Percentiles rank a stretch among this genome's conserved stretches.
Conservation (phyloP, 768 basidiomycete species). For the Ramaria rubella region DNA sequence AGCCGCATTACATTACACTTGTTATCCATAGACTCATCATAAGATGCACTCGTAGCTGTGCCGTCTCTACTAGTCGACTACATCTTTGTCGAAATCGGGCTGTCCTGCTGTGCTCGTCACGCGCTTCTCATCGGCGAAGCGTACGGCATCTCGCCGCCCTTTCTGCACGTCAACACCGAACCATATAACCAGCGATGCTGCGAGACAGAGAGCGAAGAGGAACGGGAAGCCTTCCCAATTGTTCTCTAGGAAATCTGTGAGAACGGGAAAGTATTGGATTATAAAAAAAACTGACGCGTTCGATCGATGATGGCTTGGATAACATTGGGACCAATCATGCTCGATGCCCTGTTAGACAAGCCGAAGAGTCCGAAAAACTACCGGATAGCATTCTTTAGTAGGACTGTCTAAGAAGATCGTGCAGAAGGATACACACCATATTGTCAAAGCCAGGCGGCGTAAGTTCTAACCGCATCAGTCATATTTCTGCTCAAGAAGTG, state of each 20-base stretch:
- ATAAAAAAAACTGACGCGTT: constrained; percentile 11
- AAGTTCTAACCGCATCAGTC: no score
- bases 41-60: not conserved
- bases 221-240: constrained; percentile 86
- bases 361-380: constrained; percentile 87
- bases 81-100: not conserved
- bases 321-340: constrained; percentile 81
- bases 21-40: not conserved
- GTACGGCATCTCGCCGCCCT: constrained; percentile 54
- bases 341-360: constrained; percentile 78
- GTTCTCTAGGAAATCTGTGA: constrained; percentile 39
- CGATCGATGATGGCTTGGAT: constrained; percentile 74
- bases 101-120: not conserved
- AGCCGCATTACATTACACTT: not conserved
- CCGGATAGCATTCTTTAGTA: not conserved
- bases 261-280: not conserved
- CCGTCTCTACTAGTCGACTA: not conserved
- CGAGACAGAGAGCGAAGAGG: constrained; percentile 62
- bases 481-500: not conserved
- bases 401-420: no score
- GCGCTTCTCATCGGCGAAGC: constrained; percentile 25
- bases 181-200: constrained; percentile 72
- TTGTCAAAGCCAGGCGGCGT: constrained; percentile 85
- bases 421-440: constrained; percentile 36
- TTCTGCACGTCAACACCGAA: constrained; percentile 60